These are phyloP conservation scores for Ensete glaucum DNA, from an alignment of 176 grass and related monocot genomes.

Conservation along the genomic window DNA sequence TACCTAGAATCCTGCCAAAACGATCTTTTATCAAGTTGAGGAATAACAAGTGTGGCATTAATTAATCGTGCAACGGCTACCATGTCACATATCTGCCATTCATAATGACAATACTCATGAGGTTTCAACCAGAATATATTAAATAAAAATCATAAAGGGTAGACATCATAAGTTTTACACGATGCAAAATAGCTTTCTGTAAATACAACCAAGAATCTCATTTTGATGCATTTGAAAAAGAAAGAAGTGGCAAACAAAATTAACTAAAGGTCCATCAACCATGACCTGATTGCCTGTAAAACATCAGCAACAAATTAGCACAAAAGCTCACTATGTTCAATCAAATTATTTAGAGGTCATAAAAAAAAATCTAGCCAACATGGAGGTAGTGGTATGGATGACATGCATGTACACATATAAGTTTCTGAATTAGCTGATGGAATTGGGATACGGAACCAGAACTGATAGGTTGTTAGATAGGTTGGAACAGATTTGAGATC, in stretches of 20 bases:
- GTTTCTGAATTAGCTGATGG: too few relatives aligned
- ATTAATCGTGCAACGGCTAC: slow-evolving; percentile 72
- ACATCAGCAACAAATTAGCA: too few relatives aligned
- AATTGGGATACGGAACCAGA: too few relatives aligned
- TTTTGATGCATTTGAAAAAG: neutral
- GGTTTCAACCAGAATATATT: neutral
- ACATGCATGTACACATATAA: too few relatives aligned
- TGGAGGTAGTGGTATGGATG: too few relatives aligned
- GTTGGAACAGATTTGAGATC: too few relatives aligned
- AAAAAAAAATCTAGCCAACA: too few relatives aligned
- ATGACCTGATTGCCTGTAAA: neutral
- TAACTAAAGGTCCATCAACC: neutral
- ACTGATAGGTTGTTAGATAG: too few relatives aligned
- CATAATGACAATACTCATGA: neutral
- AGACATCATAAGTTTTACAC: neutral
- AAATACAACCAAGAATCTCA: neutral
- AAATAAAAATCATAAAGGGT: neutral
- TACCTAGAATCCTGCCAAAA: slow-evolving; percentile 94
- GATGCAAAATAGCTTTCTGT: neutral
- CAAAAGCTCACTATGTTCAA: too few relatives aligned
- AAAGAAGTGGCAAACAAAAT: neutral
- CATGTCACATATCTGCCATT: slow-evolving; percentile 81
- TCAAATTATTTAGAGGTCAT: too few relatives aligned
- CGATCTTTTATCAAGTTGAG: slow-evolving; percentile 93
- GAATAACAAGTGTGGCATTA: slow-evolving; percentile 82